Evolutionary conservation across 2,329 filamentous ascomycete species (phyloP).

Genomic region (Dactylonectria macrodidyma): DNA sequence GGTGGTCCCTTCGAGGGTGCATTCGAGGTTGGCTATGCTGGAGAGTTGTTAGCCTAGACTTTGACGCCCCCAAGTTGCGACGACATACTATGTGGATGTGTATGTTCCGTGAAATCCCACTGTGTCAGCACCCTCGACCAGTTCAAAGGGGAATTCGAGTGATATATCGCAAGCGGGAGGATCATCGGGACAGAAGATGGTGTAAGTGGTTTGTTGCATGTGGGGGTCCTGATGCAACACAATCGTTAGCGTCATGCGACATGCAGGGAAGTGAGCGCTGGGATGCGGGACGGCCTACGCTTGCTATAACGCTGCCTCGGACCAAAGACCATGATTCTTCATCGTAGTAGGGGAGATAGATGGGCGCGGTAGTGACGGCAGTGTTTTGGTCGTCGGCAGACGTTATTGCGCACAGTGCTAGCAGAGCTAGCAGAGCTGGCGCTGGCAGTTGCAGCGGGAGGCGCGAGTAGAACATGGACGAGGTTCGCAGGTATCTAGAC

Average conservation of each 20-base stretch:
- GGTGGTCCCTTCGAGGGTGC: conserved; percentile 58
- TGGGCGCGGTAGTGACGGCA: conserved; percentile 58
- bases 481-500: conserved; percentile 29
- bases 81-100: conserved; percentile 59
- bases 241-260: conserved; percentile 12
- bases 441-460: conserved; percentile 40
- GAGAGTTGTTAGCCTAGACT: conserved; percentile 21
- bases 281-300: conserved; percentile 50
- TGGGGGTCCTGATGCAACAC: conserved; percentile 51
- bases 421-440: conserved; percentile 46
- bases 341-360: conserved; percentile 62
- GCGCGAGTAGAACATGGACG: conserved; percentile 31
- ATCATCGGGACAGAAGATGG: conserved; percentile 64
- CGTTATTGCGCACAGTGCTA: conserved; percentile 45
- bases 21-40: conserved; percentile 62
- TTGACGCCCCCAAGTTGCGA: neutral
- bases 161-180: conserved; percentile 60
- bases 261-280: neutral
- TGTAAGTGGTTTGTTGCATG: conserved; percentile 60
- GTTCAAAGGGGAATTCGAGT: conserved; percentile 62
- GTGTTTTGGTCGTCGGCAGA: conserved; percentile 38
- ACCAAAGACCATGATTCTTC: conserved; percentile 60
- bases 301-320: conserved; percentile 62
- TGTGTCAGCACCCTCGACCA: conserved; percentile 62
- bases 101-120: conserved; percentile 61